Conservation (phyloP, 176 grass and related monocot species). For the Cenchrus purpureus region DNA sequence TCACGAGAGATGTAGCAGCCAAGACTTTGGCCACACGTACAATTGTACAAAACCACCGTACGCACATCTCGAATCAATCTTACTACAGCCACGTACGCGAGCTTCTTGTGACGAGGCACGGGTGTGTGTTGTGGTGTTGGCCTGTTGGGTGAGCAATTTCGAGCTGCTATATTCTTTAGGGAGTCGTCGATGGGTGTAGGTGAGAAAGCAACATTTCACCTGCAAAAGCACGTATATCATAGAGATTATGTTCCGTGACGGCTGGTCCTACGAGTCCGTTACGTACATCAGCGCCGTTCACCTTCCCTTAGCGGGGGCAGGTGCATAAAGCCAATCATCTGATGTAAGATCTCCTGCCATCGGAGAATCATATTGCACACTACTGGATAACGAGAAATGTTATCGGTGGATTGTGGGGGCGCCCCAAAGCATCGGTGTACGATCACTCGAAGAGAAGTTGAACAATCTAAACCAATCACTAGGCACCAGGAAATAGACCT, state of each 20-base stretch:
- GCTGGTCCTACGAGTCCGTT: conserved; percentile 11
- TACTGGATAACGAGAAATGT: conserved; percentile 27
- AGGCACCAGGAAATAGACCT: neutral
- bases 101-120: too few relatives aligned
- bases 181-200: conserved; percentile 33
- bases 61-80: neutral
- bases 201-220: conserved; percentile 57
- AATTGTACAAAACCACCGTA: too few relatives aligned
- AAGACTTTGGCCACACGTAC: neutral
- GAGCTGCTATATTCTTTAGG: neutral
- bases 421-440: neutral
- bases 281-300: conserved; percentile 28
- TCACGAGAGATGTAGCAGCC: neutral
- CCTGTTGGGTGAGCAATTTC: conserved; percentile 39
- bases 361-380: neutral
- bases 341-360: neutral
- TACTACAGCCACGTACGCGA: too few relatives aligned
- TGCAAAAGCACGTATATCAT: neutral
- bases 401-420: neutral
- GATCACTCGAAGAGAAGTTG: neutral
- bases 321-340: conserved; percentile 8
- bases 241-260: neutral
- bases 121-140: too few relatives aligned
- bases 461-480: neutral
- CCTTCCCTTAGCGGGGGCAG: neutral